phyloP scores from a whole-genome alignment of 345 rosid species.

The Stellera chamaejasme region DNA sequence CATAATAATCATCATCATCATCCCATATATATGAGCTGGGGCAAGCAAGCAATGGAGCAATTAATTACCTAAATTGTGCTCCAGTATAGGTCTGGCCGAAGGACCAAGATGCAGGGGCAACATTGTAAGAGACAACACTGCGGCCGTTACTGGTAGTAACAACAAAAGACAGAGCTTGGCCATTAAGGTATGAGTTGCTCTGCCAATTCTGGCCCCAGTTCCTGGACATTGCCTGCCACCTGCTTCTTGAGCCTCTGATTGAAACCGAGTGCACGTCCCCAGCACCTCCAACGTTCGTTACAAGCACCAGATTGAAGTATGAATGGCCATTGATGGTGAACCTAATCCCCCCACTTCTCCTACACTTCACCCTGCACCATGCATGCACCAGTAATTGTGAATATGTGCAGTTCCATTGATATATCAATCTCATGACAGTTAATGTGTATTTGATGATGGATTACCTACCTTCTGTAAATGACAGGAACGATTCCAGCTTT shows the following conservation, averaged over 20 bases:
- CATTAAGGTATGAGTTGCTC: slow-evolving; percentile 68
- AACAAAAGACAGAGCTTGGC: slow-evolving; percentile 60
- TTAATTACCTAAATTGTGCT: slow-evolving; percentile 43
- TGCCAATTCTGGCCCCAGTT: slow-evolving; percentile 95
- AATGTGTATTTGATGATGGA: background rate
- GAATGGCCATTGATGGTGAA: slow-evolving; percentile 75
- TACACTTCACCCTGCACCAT: slow-evolving; percentile 56
- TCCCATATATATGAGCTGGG: background rate
- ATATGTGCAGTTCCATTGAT: no score
- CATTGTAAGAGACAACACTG: slow-evolving; percentile 51
- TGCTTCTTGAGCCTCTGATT: slow-evolving; percentile 52
- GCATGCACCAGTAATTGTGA: background rate
- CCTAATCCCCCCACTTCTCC: slow-evolving; percentile 65
- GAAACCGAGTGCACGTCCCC: slow-evolving; percentile 60
- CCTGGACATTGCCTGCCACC: slow-evolving; percentile 65
- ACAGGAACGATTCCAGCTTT: slow-evolving; percentile 73
- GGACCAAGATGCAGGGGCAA: slow-evolving; percentile 60
- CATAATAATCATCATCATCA: background rate
- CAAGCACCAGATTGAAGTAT: slow-evolving; percentile 60
- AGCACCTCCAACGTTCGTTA: slow-evolving; percentile 75
- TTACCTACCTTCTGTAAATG: slow-evolving; percentile 67
- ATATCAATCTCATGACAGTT: no score
- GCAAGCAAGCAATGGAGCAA: background rate
- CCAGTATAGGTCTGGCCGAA: slow-evolving; percentile 72
- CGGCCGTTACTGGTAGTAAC: slow-evolving; percentile 62